Evolutionary conservation across 176 grass and related monocot species (phyloP).

Genomic region (Musa schizocarpa): DNA sequence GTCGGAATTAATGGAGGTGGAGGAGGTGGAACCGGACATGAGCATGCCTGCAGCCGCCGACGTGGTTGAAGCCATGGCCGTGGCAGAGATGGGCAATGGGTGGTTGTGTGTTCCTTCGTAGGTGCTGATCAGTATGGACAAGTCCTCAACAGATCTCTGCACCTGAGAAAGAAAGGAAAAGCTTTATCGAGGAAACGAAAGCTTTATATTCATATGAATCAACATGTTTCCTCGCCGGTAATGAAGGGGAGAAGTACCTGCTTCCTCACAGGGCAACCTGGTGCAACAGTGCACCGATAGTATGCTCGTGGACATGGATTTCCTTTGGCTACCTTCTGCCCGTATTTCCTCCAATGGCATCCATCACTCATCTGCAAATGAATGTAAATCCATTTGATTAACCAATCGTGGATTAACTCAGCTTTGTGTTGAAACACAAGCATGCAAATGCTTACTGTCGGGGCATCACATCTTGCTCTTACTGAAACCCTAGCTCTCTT

Average conservation of each 20-base stretch:
- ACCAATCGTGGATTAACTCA: too few relatives aligned
- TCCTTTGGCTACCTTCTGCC: background rate
- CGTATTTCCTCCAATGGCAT: constrained; percentile 7
- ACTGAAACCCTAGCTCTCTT: constrained; percentile 10
- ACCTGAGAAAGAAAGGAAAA: constrained; percentile 27
- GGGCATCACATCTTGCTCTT: constrained; percentile 5
- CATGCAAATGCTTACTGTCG: background rate
- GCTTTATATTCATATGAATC: too few relatives aligned
- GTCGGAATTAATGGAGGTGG: background rate
- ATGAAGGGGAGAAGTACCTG: constrained; percentile 8
- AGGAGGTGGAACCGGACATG: constrained; percentile 39
- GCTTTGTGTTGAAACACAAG: too few relatives aligned
- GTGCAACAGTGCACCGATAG: constrained; percentile 1
- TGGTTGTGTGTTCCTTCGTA: constrained; percentile 95
- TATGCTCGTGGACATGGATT: constrained; percentile 12
- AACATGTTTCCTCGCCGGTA: background rate
- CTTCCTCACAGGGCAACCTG: constrained; percentile 24
- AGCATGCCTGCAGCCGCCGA: constrained; percentile 78
- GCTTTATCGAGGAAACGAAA: too few relatives aligned
- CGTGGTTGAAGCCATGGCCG: constrained; percentile 74
- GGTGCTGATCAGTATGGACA: constrained; percentile 77
- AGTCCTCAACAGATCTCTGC: constrained; percentile 73
- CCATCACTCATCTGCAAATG: background rate
- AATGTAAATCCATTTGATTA: too few relatives aligned
- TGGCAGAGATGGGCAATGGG: constrained; percentile 47